Conservation (phyloP, 352 stramenopile genomes). For the Globisporangium perplexum region DNA sequence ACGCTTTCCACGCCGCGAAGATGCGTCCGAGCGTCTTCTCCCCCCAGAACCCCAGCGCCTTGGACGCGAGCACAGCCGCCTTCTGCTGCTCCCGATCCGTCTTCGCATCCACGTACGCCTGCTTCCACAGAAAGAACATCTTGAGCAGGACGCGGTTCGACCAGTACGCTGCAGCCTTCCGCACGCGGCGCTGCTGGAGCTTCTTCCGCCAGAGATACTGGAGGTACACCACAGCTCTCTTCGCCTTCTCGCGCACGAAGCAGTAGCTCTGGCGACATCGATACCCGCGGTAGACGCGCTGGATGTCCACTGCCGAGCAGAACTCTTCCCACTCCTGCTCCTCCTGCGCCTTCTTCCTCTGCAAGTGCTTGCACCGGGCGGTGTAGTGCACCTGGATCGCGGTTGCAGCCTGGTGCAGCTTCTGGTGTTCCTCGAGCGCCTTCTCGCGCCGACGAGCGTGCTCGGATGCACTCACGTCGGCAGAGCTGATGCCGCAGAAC, state of each 20-base stretch:
- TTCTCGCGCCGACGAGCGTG: slow-evolving; percentile 34
- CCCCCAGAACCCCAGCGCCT: slow-evolving; percentile 59
- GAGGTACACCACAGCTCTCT: slow-evolving; percentile 36
- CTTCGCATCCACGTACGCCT: slow-evolving; percentile 9
- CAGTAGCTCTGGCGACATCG: slow-evolving; percentile 31
- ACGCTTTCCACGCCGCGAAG: slow-evolving; percentile 39
- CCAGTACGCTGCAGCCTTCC: slow-evolving; percentile 55
- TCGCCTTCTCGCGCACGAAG: slow-evolving; percentile 27
- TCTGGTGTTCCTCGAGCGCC: slow-evolving; percentile 10
- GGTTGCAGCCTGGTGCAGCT: slow-evolving; percentile 21
- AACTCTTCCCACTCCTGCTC: slow-evolving; percentile 36
- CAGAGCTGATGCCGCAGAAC: slow-evolving; percentile 42
- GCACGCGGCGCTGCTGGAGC: slow-evolving; percentile 35
- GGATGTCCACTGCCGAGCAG: slow-evolving; percentile 53
- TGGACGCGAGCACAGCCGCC: slow-evolving; percentile 26
- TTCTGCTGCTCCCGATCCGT: slow-evolving; percentile 21
- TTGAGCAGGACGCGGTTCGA: slow-evolving; percentile 47
- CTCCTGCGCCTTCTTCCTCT: slow-evolving; percentile 17
- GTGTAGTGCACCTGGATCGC: slow-evolving; percentile 44
- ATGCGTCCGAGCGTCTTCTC: slow-evolving; percentile 39
- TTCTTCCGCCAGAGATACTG: slow-evolving; percentile 58
- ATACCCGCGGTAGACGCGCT: slow-evolving; percentile 45
- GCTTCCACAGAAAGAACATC: slow-evolving; percentile 49
- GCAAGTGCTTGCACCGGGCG: slow-evolving; percentile 18
- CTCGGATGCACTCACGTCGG: slow-evolving; percentile 25